Conservation (phyloP, 2,329 filamentous ascomycete genomes). For the Xylariaceae sp. region DNA sequence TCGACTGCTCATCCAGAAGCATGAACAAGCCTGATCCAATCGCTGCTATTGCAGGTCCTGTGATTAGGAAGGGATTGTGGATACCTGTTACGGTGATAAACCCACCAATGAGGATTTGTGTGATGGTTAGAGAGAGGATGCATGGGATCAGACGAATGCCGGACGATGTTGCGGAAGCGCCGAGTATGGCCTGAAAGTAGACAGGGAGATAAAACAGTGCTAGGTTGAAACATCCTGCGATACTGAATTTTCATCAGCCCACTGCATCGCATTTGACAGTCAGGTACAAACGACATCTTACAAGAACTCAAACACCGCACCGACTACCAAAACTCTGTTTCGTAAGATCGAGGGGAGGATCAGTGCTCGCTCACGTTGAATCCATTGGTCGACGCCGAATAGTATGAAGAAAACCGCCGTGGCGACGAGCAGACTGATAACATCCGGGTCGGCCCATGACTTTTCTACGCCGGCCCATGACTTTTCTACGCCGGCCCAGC, state of each 20-base stretch:
- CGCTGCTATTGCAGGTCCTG: background rate
- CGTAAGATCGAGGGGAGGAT: conserved; percentile 10
- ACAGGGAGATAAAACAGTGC: conserved; percentile 5
- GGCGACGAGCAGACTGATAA: conserved; percentile 9
- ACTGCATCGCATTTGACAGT: background rate
- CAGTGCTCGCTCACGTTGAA: conserved; percentile 9
- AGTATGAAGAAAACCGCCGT: conserved; percentile 2
- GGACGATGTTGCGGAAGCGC: conserved; percentile 1
- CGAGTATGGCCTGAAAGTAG: conserved; percentile 5
- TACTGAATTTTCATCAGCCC: conserved; percentile 6
- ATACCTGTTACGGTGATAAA: background rate
- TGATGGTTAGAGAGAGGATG: conserved; percentile 4
- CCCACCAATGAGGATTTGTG: conserved; percentile 3
- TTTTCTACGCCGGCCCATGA: conserved; percentile 9
- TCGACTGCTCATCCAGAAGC: background rate
- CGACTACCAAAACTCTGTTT: conserved; percentile 8
- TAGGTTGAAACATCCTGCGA: conserved; percentile 7
- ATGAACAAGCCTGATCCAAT: background rate
- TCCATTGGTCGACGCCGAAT: conserved; percentile 12
- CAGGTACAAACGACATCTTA: conserved; percentile 3
- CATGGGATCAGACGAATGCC: background rate
- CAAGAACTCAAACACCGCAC: conserved; percentile 12
- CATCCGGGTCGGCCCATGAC: conserved; percentile 4
- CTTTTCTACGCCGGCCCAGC: conserved; percentile 9
- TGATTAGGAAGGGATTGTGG: background rate